phyloP scores from a whole-genome alignment of 768 basidiomycete genomes.

The Termitomyces bulborhizus region DNA sequence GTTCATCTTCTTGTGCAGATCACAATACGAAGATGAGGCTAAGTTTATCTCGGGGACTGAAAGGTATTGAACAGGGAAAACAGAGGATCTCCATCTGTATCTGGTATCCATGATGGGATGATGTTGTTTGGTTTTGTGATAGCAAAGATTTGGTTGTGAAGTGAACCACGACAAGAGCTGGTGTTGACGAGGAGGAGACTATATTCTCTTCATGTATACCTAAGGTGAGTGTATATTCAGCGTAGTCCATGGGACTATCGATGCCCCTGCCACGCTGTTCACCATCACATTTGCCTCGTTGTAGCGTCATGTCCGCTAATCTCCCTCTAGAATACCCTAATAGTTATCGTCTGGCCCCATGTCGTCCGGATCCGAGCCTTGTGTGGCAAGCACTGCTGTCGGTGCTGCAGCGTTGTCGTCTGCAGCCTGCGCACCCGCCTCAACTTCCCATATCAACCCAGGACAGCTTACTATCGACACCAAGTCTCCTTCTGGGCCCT shows the following conservation, averaged over 20 bases:
- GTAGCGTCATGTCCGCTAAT: conserved; percentile 15
- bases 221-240: conserved; percentile 6
- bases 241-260: neutral
- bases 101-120: neutral
- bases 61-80: too few species aligned
- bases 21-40: neutral
- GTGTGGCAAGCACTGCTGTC: conserved; percentile 12
- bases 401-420: conserved; percentile 29
- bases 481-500: conserved; percentile 12
- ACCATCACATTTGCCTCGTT: conserved; percentile 14
- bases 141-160: neutral
- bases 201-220: conserved; percentile 6
- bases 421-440: conserved; percentile 22
- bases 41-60: neutral
- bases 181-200: neutral
- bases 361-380: conserved; percentile 16
- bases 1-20: neutral
- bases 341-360: conserved; percentile 15
- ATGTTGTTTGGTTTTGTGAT: conserved; percentile 10
- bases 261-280: conserved; percentile 1
- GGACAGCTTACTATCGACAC: conserved; percentile 7
- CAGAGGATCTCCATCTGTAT: conserved; percentile 1
- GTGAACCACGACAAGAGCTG: conserved; percentile 1
- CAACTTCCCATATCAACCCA: conserved; percentile 32
- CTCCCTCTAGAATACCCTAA: conserved; percentile 19